phyloP scores from a whole-genome alignment of 192 early-diverging fungal species.

The Linnemannia schmuckeri region DNA sequence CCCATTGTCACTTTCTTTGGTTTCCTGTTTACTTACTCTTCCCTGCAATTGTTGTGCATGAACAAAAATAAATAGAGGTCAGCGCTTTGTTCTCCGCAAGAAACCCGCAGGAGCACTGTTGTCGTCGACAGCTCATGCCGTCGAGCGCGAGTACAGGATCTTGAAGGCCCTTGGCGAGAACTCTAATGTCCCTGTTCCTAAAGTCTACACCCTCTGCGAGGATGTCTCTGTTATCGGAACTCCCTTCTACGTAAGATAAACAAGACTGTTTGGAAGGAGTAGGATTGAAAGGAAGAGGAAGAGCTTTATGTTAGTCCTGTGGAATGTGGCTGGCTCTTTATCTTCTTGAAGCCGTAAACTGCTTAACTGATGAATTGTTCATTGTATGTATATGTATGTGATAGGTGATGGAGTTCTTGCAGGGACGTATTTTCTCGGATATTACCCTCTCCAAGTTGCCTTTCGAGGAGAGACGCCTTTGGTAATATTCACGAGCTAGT shows the following conservation, averaged over 20 bases:
- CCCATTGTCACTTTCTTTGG: not conserved
- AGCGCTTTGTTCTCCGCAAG: slow-evolving; percentile 87
- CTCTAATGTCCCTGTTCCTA: slow-evolving; percentile 90
- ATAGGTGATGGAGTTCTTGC: slow-evolving; percentile 92
- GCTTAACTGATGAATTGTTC: not conserved
- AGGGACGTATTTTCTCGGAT: slow-evolving; percentile 89
- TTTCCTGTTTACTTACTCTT: not conserved
- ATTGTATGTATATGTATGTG: not conserved
- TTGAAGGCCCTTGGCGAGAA: slow-evolving; percentile 80
- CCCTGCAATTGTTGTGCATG: not conserved
- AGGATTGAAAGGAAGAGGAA: not conserved
- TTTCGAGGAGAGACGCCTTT: slow-evolving; percentile 65
- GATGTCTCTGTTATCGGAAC: slow-evolving; percentile 88
- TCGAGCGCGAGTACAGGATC: slow-evolving; percentile 91
- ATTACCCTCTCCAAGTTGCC: slow-evolving; percentile 68
- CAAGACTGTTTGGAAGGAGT: not conserved
- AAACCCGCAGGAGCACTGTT: slow-evolving; percentile 91
- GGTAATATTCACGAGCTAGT: slow-evolving; percentile 48
- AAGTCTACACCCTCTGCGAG: slow-evolving; percentile 90
- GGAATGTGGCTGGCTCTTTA: not conserved
- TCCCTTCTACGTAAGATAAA: slow-evolving; percentile 84
- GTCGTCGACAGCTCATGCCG: slow-evolving; percentile 89
- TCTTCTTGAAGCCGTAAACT: not conserved
- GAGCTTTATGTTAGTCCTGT: not conserved
- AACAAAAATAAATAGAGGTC: slow-evolving; percentile 60